A percentile compares a stretch with the other conserved stretches of the same genome.
Conservation (phyloP, 2,329 filamentous ascomycete genomes). For the Diaporthe sp. region DNA sequence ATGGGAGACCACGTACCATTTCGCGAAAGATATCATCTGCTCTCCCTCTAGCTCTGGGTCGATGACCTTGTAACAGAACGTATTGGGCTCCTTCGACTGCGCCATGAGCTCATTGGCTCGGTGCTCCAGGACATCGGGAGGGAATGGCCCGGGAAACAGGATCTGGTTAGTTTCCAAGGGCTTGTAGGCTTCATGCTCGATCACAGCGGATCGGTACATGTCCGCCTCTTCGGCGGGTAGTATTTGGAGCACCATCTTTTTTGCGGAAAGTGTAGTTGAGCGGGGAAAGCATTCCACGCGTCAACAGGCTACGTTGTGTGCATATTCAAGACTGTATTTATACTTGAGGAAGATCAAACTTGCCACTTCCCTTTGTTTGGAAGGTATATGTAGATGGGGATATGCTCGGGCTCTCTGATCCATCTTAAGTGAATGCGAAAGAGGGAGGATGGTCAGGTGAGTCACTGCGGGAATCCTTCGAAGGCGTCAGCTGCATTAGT, state of each 20-base stretch:
- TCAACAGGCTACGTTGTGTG: not conserved
- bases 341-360: not conserved
- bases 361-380: not conserved
- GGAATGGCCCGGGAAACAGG: constrained; percentile 48
- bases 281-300: not conserved
- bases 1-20: constrained; percentile 45
- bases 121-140: constrained; percentile 32
- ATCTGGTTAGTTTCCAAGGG: constrained; percentile 49
- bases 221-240: constrained; percentile 53
- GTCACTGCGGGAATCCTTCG: constrained; percentile 18
- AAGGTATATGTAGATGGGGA: not conserved
- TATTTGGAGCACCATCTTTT: constrained; percentile 55
- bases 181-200: constrained; percentile 56
- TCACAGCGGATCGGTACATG: constrained; percentile 52
- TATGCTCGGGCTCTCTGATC: not conserved
- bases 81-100: constrained; percentile 45
- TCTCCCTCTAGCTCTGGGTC: constrained; percentile 50
- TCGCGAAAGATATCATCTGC: constrained; percentile 51
- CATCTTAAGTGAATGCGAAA: not conserved
- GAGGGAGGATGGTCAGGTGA: constrained; percentile 2
- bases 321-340: not conserved
- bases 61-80: constrained; percentile 51
- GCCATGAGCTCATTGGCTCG: constrained; percentile 37
- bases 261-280: not conserved
- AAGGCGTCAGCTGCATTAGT: not conserved